Base-by-base conservation (phyloP, 345 rosid genomes). In the Bruguiera sexangula region DNA sequence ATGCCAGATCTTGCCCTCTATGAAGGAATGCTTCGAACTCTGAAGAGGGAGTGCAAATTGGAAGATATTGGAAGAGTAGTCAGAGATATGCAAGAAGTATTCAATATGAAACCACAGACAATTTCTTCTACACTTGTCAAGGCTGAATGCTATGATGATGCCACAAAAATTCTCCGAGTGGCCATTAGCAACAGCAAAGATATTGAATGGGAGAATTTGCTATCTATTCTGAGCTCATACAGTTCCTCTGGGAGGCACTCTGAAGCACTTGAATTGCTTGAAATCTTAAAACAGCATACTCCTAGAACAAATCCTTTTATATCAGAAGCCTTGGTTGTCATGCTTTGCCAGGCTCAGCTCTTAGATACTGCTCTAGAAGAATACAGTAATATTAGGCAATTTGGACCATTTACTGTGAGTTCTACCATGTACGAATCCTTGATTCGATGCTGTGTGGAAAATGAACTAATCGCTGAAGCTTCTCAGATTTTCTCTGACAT, bases 401-500 rank as follows among this genome's bases (percentile, higher is more conserved):
- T 80, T 77, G 83, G 82, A 62, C 82, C 69, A 59, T 81, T 68
- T 71, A 66, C 70, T 63, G 74, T 86, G 65, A 85, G 88, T 77
- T 73, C 68, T 73, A 74, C 81, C 69, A 81, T 89, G 87, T 88
- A 81, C 68, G 95, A 91, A 72, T 78, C 93, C 69, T 83, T 94
- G 75, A 78, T 94, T 75, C 84, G 79, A 31, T 80, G 90, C 84
- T 91, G 96, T 73, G 67, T 80, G 57, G 86, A 83, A 69, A 82
- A 84, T 68, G 85, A 91, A 75, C 76, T 63, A 52, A 73, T 80
- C 30, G 68, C 85, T 64, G 96, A 89, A 82, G 98, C 93, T 81
- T 89, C 92, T 82, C 96, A 89, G 81, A 67, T 94, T 66, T 85
- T 91, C 73, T 82, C 87, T 60, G 98, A 94, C 79, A 79, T 91